A percentile compares a stretch with the other conserved stretches of the same genome.
These are phyloP conservation scores for Globisporangium nagaii DNA, from an alignment of 352 stramenopile species.

Conservation along the genomic window DNA sequence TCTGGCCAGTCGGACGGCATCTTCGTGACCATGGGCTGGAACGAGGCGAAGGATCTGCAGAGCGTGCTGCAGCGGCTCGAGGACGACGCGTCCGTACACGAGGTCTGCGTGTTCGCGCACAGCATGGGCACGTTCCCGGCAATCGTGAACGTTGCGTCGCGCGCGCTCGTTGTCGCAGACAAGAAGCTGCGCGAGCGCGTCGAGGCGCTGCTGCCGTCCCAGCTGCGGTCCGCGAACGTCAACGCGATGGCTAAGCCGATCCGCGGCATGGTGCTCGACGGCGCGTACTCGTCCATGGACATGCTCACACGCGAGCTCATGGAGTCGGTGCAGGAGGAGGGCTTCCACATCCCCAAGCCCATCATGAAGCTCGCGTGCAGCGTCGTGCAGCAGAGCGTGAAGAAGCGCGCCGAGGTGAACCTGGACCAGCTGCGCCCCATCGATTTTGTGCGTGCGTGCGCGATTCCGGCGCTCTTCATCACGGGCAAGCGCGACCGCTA, in stretches of 20 bases:
- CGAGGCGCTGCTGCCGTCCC: conserved; percentile 50
- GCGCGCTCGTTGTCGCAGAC: conserved; percentile 33
- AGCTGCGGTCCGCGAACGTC: conserved; percentile 37
- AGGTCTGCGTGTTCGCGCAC: conserved; percentile 73
- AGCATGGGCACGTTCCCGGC: conserved; percentile 79
- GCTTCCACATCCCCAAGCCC: conserved; percentile 62
- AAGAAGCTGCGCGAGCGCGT: conserved; percentile 48
- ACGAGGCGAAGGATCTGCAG: conserved; percentile 69
- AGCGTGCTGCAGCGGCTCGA: conserved; percentile 63
- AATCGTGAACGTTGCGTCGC: conserved; percentile 70
- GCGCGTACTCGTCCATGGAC: conserved; percentile 66
- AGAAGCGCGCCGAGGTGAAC: conserved; percentile 71
- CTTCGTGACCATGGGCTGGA: conserved; percentile 86
- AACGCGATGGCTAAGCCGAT: conserved; percentile 54
- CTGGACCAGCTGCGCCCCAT: conserved; percentile 60
- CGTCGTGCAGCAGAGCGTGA: conserved; percentile 71
- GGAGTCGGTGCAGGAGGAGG: conserved; percentile 55
- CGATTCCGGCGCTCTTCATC: conserved; percentile 69
- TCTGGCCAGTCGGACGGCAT: conserved; percentile 73
- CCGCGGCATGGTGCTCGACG: conserved; percentile 65
- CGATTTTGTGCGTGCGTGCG: conserved; percentile 65
- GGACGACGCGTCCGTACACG: conserved; percentile 33
- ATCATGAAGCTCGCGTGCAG: conserved; percentile 62
- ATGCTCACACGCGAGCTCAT: conserved; percentile 64
- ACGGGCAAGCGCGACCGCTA: conserved; percentile 61